Evolutionary conservation across 1,284 basidiomycete species (phyloP), one percentile per base, ranked within the genome.

Genomic region (Apiotrichum mycotoxinovorans): DNA sequence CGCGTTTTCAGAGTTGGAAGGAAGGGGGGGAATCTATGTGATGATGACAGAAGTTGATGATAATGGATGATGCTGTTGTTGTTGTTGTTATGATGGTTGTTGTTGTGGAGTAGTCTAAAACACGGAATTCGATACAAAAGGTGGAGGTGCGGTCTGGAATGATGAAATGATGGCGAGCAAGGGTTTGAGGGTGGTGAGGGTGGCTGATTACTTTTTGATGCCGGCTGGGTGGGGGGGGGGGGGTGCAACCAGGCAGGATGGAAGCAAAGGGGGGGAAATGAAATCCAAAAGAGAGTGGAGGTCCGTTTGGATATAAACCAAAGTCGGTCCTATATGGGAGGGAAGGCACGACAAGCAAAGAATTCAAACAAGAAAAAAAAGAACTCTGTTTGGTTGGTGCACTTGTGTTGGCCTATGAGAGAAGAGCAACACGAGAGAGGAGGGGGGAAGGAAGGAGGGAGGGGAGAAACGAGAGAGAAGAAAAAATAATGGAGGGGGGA

Each of bases 111-210:
- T 8, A 44, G 35, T 37, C 35, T 41, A 41, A 40, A 40, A 18
- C 15, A 40, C 38, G 38, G 20, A 37, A 40, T 18, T 34, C 8
- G 45, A 22, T 33, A 45, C 18, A 25, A 46, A 46, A 46, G 26
- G 44, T 46, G 44, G 44, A 46, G 44, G 44, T 46, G 33, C 46
- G 46, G 30, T 30, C 27, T 34, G 4, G 46, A 30, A 37, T 37
- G 33, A 48, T 48, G 46, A 48, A 48, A 48, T 48, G 46, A 48
- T 48, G 46, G 46, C 46, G 46, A 48, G 46, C 46, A 48, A 3
- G 22, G 46, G 22, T 17, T 23, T 9, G 12, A 20, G 10, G 46
- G 15, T 48, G 46, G 46, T 48, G 46, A 48, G 33, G 33, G 20
- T 48, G 46, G 33, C 30, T 22, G 9, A 33, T 30, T 30, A 5